These are phyloP conservation scores for Plasmodium yoelii DNA, from an alignment of 169 alveolate species.

Conservation along the genomic window DNA sequence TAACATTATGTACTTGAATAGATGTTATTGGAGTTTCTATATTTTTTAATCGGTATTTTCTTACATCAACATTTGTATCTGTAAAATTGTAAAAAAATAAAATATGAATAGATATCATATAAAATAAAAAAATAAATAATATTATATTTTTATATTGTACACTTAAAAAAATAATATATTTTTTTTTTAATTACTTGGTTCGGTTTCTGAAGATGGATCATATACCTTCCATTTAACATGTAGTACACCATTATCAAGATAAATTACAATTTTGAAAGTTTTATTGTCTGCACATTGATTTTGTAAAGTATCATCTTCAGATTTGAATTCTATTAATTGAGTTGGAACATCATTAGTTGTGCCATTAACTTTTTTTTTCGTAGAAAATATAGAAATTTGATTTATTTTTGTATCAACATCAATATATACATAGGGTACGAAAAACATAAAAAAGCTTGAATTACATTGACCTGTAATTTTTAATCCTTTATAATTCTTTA, in stretches of 20 bases:
- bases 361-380: neutral
- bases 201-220: neutral
- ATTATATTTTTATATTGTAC: neutral
- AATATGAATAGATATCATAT: neutral
- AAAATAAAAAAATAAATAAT: neutral
- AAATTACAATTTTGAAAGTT: slow-evolving; percentile 12
- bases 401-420: slow-evolving; percentile 13
- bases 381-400: neutral
- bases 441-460: neutral
- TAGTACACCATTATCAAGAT: neutral
- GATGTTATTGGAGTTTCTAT: slow-evolving; percentile 9
- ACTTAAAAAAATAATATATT: too few species aligned
- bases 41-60: slow-evolving; percentile 4
- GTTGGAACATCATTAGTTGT: neutral
- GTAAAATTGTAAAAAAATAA: neutral
- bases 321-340: neutral
- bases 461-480: slow-evolving; percentile 22
- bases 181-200: neutral
- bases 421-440: slow-evolving; percentile 12
- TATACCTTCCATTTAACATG: slow-evolving; percentile 33
- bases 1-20: slow-evolving; percentile 26
- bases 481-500: slow-evolving; percentile 12
- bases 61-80: slow-evolving; percentile 9
- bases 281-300: slow-evolving; percentile 8
- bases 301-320: neutral